Conservation (phyloP, 331 rosid genomes). For the Cydonia oblonga region DNA sequence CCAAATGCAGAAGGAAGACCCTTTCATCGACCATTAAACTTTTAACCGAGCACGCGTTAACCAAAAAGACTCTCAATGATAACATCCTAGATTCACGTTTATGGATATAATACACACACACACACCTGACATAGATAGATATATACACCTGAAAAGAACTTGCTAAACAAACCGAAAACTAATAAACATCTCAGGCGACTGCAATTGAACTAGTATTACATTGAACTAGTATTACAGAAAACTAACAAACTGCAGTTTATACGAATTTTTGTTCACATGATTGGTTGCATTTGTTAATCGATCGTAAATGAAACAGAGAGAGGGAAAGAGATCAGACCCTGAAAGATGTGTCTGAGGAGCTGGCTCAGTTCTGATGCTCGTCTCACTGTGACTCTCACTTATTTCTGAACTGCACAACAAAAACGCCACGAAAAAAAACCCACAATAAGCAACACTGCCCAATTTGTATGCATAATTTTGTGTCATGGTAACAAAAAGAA, state of each 20-base stretch:
- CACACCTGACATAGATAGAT: background rate
- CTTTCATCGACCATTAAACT: no score
- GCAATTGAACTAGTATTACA: background rate
- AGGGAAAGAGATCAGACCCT: conserved; percentile 30
- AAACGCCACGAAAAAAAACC: background rate
- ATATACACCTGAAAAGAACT: background rate
- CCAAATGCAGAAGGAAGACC: no score
- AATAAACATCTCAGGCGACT: background rate
- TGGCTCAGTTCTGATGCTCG: conserved; percentile 16
- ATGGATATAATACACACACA: no score
- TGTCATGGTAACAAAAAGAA: background rate
- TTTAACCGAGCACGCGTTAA: background rate
- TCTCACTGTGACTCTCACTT: conserved; percentile 12
- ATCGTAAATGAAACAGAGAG: background rate
- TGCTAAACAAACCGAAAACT: no score
- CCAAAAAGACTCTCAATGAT: background rate
- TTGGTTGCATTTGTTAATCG: background rate
- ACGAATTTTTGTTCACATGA: background rate
- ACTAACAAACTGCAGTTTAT: background rate
- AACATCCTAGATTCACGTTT: background rate
- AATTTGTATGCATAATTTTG: background rate
- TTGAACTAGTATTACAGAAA: no score
- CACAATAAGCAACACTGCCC: background rate
- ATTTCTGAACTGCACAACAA: conserved; percentile 35
- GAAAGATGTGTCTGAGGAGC: conserved; percentile 29